Conservation (phyloP, 768 basidiomycete species). For the Royoungia palumana region DNA sequence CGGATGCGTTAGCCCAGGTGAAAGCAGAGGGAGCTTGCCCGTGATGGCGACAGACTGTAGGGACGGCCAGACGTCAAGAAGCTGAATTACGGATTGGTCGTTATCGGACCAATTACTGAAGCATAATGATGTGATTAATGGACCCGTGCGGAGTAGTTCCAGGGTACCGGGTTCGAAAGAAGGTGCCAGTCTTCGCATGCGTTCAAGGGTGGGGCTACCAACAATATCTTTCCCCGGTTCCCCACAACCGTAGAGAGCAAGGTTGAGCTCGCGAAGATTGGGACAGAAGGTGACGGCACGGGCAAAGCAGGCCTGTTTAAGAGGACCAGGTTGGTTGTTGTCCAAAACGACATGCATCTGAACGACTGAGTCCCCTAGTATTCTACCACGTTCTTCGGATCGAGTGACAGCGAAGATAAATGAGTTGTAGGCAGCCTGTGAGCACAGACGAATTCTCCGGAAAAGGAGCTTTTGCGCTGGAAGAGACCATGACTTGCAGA, state of each 20-base stretch:
- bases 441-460: constrained; percentile 50
- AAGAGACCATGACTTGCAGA: constrained; percentile 65
- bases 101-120: constrained; percentile 75
- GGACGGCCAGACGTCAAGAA: constrained; percentile 61
- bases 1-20: constrained; percentile 34
- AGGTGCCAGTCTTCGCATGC: constrained; percentile 49
- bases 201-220: constrained; percentile 44
- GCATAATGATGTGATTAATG: constrained; percentile 48
- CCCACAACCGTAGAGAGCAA: constrained; percentile 58
- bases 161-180: constrained; percentile 54
- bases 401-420: constrained; percentile 52
- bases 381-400: constrained; percentile 43
- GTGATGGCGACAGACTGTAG: constrained; percentile 54
- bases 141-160: constrained; percentile 51
- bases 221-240: constrained; percentile 50
- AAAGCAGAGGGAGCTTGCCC: constrained; percentile 53
- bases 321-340: constrained; percentile 59
- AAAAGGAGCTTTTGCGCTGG: constrained; percentile 65
- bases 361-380: constrained; percentile 52
- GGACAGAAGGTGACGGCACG: constrained; percentile 57
- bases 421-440: constrained; percentile 49
- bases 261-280: constrained; percentile 50
- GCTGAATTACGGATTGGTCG: constrained; percentile 50
- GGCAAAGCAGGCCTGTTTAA: constrained; percentile 56
- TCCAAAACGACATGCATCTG: constrained; percentile 59